Evolutionary conservation across 2,329 filamentous ascomycete genomes (phyloP), one percentile per base, ranked within the genome.

Genomic region (Fusarium pseudocircinatum): DNA sequence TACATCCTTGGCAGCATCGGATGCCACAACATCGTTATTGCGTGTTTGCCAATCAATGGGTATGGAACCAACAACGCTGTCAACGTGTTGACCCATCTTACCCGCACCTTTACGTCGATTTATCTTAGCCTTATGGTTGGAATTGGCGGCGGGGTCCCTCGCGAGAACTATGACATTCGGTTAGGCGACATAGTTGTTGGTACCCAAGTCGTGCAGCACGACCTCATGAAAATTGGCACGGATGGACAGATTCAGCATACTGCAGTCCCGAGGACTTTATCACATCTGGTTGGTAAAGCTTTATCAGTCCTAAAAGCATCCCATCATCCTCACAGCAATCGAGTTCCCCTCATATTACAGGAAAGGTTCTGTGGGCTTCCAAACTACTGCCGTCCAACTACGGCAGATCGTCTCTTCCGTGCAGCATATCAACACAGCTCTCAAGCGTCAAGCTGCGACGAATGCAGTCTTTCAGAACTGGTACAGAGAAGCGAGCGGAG

Each of bases 1-100:
- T 71, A 71, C 4, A 65, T 47, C 13, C 43, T 69, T 4, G 68
- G 65, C 1, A 58, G 13, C 8, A 42, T 65, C 9, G 22, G 34
- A 0, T 7, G 11, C 11, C 63, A 66, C 4, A 56, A 62, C 2
- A 26, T 62, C 0, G 57, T 13, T 14, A 62, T 62, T 7, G 36
- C 36, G 2, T 66, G 40, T 8, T 13, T 66, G 7, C 49, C 63
- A 1, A 30, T 13, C 1, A 2, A 22, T 2, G 12, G 7, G 4
- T 42, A 42, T 7, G 63, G 63, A 22, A 63, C n/a, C 1, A 50
- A 37, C 4, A 20, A 40, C 1, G 58, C 63, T 4, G 50, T 52
- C 0, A 54, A 44, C 14, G 37, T 60, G 1, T 30, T 60, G 12
- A 60, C 58, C 0, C 6, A 42, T 30, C n/a, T 60, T 9, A 52